These are phyloP conservation scores for Cyberlindnera saturnus DNA, from an alignment of 805 yeast genomes.

Conservation along the genomic window DNA sequence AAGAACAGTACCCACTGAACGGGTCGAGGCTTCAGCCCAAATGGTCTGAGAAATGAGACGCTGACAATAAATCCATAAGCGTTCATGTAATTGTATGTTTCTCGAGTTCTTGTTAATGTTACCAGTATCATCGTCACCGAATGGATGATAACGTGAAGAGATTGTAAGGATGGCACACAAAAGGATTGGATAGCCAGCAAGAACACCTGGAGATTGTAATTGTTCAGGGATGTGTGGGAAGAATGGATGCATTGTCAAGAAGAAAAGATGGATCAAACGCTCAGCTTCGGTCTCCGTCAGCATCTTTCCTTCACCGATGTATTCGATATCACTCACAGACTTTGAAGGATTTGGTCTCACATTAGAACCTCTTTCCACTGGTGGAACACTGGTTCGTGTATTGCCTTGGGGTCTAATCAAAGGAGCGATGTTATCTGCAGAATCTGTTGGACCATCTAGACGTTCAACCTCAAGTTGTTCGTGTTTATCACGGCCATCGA, in stretches of 20 bases:
- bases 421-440: slow-evolving; percentile 19
- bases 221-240: slow-evolving; percentile 82
- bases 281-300: slow-evolving; percentile 60
- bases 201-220: slow-evolving; percentile 54
- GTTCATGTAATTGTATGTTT: slow-evolving; percentile 65
- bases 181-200: slow-evolving; percentile 76
- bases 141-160: slow-evolving; percentile 68
- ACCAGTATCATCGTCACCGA: slow-evolving; percentile 31
- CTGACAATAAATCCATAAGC: slow-evolving; percentile 82
- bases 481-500: slow-evolving; percentile 45
- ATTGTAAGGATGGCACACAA: slow-evolving; percentile 78
- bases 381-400: slow-evolving; percentile 21
- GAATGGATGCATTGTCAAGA: slow-evolving; percentile 78
- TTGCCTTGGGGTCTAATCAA: slow-evolving; percentile 20
- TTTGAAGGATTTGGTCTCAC: slow-evolving; percentile 30
- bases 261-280: slow-evolving; percentile 53
- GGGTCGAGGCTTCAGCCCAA: slow-evolving; percentile 89
- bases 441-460: neutral
- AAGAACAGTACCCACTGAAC: slow-evolving; percentile 80
- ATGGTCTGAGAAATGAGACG: slow-evolving; percentile 75
- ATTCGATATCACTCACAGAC: slow-evolving; percentile 53
- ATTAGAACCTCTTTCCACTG: slow-evolving; percentile 26
- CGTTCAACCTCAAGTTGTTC: slow-evolving; percentile 37
- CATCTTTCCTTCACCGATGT: slow-evolving; percentile 51
- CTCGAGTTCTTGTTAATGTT: slow-evolving; percentile 28